Percentiles rank a stretch among this genome's conserved stretches.
phyloP scores from a whole-genome alignment of 345 rosid genomes.

The Atalantia buxifolia region DNA sequence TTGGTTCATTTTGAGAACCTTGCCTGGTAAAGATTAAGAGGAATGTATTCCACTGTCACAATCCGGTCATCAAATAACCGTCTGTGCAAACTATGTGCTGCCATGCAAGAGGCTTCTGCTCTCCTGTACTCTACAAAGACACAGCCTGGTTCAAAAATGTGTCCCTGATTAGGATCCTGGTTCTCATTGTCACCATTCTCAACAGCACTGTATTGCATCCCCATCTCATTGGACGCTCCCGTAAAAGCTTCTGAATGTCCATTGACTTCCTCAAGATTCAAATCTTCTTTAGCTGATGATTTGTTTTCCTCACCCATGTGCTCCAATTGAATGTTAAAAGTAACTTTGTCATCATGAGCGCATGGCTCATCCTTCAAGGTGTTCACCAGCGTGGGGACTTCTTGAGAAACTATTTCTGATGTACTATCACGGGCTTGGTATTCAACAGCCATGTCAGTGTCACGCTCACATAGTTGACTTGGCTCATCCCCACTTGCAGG shows the following conservation, averaged over 20 bases:
- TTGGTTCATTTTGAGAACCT: slow-evolving; percentile 42
- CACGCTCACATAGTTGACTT: slow-evolving; percentile 21
- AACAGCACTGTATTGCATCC: slow-evolving; percentile 19
- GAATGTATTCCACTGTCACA: slow-evolving; percentile 57
- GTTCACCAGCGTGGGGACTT: slow-evolving; percentile 15
- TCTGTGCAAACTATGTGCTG: slow-evolving; percentile 77
- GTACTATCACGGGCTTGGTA: slow-evolving; percentile 8
- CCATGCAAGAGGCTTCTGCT: slow-evolving; percentile 61
- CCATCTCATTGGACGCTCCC: slow-evolving; percentile 4
- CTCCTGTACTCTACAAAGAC: slow-evolving; percentile 77
- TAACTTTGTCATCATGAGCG: slow-evolving; percentile 12
- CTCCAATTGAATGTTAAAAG: slow-evolving; percentile 7
- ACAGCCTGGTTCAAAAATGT: slow-evolving; percentile 55
- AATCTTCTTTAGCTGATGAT: slow-evolving; percentile 15
- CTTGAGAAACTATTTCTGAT: slow-evolving; percentile 8
- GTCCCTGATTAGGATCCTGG: slow-evolving; percentile 20
- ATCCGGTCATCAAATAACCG: slow-evolving; percentile 52
- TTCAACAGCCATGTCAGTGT: slow-evolving; percentile 20
- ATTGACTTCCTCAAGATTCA: slow-evolving; percentile 18
- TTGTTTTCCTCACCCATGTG: slow-evolving; percentile 13
- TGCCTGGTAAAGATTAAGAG: slow-evolving; percentile 47
- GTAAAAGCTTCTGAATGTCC: slow-evolving; percentile 19
- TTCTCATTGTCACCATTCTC: slow-evolving; percentile 31
- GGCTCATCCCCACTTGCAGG: slow-evolving; percentile 28
- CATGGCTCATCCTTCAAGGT: slow-evolving; percentile 24